Evolutionary conservation across 805 yeast species (phyloP).

Genomic region (Ogataea nitratoaversa): DNA sequence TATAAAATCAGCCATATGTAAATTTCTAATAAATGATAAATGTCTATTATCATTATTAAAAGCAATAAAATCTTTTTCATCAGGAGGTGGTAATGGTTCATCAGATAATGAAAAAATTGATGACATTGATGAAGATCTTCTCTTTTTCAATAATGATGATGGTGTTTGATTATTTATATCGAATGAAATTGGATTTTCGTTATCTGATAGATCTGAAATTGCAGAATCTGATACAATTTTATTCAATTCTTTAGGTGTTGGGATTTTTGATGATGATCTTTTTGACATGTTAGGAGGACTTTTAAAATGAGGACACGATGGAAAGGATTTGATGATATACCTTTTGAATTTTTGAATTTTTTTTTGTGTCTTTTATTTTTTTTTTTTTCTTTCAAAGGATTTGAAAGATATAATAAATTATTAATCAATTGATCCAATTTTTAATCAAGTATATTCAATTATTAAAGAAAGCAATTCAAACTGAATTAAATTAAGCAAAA

Average conservation of each 20-base stretch:
- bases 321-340: background rate
- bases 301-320: background rate
- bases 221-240: slow-evolving; percentile 18
- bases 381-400: too few relatives aligned
- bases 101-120: slow-evolving; percentile 47
- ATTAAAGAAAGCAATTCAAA: too few relatives aligned
- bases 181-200: slow-evolving; percentile 12
- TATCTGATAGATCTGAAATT: slow-evolving; percentile 23
- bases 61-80: slow-evolving; percentile 68
- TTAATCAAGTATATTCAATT: too few relatives aligned
- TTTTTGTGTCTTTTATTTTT: background rate
- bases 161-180: too few relatives aligned
- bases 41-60: slow-evolving; percentile 83
- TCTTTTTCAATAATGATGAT: slow-evolving; percentile 9
- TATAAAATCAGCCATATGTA: slow-evolving; percentile 95
- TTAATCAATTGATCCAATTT: background rate
- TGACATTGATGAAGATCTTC: slow-evolving; percentile 31
- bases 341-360: background rate
- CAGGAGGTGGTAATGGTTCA: slow-evolving; percentile 72
- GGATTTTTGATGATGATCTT: slow-evolving; percentile 8
- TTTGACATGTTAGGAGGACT: slow-evolving; percentile 10
- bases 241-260: too few relatives aligned
- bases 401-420: background rate
- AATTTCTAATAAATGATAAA: slow-evolving; percentile 76
- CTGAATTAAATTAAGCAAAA: too few relatives aligned